A percentile compares a stretch with the other conserved stretches of the same genome.
These are phyloP conservation scores for Fusarium keratoplasticum DNA, from an alignment of 2,329 filamentous ascomycete genomes.

Conservation along the genomic window DNA sequence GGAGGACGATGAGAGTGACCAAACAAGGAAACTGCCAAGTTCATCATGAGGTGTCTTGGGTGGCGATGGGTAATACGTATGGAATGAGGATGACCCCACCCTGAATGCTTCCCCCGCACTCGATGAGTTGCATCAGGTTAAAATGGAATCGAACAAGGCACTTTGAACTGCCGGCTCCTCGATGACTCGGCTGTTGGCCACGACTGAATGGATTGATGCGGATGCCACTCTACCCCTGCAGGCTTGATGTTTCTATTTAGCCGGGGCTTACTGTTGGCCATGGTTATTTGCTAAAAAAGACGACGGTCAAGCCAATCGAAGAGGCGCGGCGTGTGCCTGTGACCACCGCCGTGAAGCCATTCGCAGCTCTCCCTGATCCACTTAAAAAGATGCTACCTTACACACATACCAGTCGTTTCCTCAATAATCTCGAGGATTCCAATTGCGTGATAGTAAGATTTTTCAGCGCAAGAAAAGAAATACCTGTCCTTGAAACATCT, in stretches of 20 bases:
- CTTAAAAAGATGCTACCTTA: not conserved
- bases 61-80: not conserved
- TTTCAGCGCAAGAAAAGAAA: not conserved
- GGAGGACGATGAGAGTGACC: not conserved
- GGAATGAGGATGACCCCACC: not conserved
- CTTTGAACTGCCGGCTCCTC: not conserved
- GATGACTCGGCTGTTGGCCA: not conserved
- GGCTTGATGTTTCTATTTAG: not conserved
- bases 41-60: not conserved
- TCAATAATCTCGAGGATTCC: fast-evolving
- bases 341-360: not conserved
- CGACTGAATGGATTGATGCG: not conserved
- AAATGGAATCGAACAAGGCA: not conserved
- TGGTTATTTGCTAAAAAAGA: not conserved
- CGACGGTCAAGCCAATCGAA: not conserved
- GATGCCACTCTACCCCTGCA: not conserved
- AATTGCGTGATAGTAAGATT: not conserved
- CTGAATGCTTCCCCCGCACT: not conserved
- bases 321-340: not conserved
- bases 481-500: not conserved
- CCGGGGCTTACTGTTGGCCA: no score
- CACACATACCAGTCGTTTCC: not conserved
- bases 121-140: not conserved
- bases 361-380: not conserved
- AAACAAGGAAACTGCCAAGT: not conserved